phyloP scores from a whole-genome alignment of 1,139 yeast species.

The Geotrichum histeridarum region DNA sequence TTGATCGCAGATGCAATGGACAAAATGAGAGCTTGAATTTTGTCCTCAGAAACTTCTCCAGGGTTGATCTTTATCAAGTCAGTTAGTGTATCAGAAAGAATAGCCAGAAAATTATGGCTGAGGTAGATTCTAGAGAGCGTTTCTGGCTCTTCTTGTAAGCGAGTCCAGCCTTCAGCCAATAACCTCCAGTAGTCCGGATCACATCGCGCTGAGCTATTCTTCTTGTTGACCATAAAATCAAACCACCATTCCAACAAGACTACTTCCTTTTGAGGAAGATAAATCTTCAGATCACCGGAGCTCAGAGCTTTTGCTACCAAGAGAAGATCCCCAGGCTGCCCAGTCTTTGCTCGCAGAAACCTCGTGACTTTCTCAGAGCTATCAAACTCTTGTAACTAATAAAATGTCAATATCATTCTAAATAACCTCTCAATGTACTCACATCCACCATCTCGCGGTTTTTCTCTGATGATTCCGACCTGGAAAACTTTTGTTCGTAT shows the following conservation, averaged over 20 bases:
- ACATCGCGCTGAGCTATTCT: constrained; percentile 20
- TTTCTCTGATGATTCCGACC: not conserved
- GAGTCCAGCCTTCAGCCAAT: constrained; percentile 13
- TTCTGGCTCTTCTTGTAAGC: constrained; percentile 17
- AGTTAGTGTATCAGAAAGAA: constrained; percentile 14
- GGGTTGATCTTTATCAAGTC: not conserved
- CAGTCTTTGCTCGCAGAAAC: constrained; percentile 54
- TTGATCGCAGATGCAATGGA: constrained; percentile 11
- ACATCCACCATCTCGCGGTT: constrained; percentile 14
- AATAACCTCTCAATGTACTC: not conserved
- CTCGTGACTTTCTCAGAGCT: constrained; percentile 57
- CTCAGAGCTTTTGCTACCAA: constrained; percentile 43
- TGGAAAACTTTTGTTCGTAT: not conserved
- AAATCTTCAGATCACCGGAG: constrained; percentile 40
- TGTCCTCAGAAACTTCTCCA: not conserved
- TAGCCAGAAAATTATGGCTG: constrained; percentile 15
- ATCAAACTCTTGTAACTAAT: constrained; percentile 14
- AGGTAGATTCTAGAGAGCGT: constrained; percentile 19
- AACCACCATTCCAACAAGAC: constrained; percentile 63
- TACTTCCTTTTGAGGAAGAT: constrained; percentile 55
- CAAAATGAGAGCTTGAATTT: not conserved
- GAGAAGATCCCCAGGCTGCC: constrained; percentile 43
- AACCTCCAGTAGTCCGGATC: constrained; percentile 22
- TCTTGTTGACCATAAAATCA: constrained; percentile 49
- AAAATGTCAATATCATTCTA: not conserved